Evolutionary conservation across 148 eudicot genomes (phyloP).

Genomic region (Vaccinium corymbosum): DNA sequence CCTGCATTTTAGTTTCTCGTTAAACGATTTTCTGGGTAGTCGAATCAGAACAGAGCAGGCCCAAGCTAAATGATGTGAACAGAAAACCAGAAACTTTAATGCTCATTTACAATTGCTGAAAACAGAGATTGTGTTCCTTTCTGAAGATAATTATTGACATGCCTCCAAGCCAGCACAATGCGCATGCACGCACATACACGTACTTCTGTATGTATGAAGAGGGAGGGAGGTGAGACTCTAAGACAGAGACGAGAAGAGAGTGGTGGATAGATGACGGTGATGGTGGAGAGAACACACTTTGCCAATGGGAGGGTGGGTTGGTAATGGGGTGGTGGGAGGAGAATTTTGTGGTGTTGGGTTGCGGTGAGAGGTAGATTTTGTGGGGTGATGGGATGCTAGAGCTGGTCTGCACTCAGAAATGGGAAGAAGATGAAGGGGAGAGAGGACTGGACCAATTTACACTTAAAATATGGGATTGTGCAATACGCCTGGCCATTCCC

Average conservation of each 20-base stretch:
- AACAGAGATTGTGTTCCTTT: too few relatives aligned
- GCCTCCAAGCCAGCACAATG: too few relatives aligned
- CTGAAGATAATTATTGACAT: too few relatives aligned
- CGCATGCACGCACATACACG: too few relatives aligned
- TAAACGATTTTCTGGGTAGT: too few relatives aligned
- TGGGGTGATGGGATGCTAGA: not conserved
- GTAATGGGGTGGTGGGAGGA: not conserved
- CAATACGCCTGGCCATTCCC: not conserved
- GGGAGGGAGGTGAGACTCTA: too few relatives aligned
- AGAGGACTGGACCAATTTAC: not conserved
- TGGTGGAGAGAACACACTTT: not conserved
- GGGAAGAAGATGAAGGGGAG: not conserved
- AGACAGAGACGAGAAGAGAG: not conserved
- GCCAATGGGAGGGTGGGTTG: not conserved
- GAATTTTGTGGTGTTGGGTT: not conserved
- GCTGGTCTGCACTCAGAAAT: not conserved
- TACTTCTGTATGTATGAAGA: too few relatives aligned
- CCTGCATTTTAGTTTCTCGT: too few relatives aligned
- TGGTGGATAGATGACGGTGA: not conserved
- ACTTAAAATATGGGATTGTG: not conserved
- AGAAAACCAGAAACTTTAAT: too few relatives aligned
- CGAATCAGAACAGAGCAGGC: too few relatives aligned
- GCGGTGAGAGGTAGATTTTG: not conserved
- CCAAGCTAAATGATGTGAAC: too few relatives aligned
- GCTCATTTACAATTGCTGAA: too few relatives aligned